Conservation (phyloP, 768 basidiomycete species). For the Austroboletus eburneus region DNA sequence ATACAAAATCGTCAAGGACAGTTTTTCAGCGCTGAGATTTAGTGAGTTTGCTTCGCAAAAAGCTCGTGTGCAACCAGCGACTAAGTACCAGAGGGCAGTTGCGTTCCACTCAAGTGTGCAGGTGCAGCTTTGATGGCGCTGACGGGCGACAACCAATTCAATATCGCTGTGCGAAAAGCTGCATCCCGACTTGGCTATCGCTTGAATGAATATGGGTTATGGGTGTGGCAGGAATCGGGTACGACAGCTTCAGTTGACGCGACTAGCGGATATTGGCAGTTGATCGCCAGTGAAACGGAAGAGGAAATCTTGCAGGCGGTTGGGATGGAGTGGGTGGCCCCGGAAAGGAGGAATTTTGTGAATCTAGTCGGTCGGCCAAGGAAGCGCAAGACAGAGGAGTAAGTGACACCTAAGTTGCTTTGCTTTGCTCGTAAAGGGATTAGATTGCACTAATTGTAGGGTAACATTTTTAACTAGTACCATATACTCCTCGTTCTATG, state of each 20-base stretch:
- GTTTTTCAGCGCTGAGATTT: slow-evolving; percentile 38
- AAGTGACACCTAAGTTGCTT: slow-evolving; percentile 1
- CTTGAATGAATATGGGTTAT: slow-evolving; percentile 61
- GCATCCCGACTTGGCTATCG: slow-evolving; percentile 45
- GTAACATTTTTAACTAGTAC: slow-evolving; percentile 50
- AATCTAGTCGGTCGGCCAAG: slow-evolving; percentile 8
- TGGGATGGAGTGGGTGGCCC: slow-evolving; percentile 25
- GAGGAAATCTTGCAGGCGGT: slow-evolving; percentile 24
- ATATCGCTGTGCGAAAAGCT: slow-evolving; percentile 35
- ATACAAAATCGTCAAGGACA: slow-evolving; percentile 30
- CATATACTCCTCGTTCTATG: slow-evolving; percentile 83
- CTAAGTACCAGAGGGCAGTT: slow-evolving; percentile 12
- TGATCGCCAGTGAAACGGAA: slow-evolving; percentile 21
- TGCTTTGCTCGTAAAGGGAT: not conserved
- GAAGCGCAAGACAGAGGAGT: not conserved
- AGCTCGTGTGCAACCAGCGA: not conserved
- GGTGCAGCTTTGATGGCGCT: slow-evolving; percentile 50
- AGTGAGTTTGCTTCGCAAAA: slow-evolving; percentile 5
- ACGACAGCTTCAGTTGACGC: slow-evolving; percentile 5
- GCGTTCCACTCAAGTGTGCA: slow-evolving; percentile 24
- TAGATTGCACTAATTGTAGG: slow-evolving; percentile 12
- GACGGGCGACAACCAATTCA: slow-evolving; percentile 56
- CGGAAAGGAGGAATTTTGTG: slow-evolving; percentile 24
- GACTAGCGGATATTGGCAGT: slow-evolving; percentile 23
- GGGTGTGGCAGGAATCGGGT: slow-evolving; percentile 44